Percentiles rank a stretch among this genome's conserved stretches.
Evolutionary conservation across 2,329 filamentous ascomycete genomes (phyloP).

Genomic region (Alternaria arborescens): DNA sequence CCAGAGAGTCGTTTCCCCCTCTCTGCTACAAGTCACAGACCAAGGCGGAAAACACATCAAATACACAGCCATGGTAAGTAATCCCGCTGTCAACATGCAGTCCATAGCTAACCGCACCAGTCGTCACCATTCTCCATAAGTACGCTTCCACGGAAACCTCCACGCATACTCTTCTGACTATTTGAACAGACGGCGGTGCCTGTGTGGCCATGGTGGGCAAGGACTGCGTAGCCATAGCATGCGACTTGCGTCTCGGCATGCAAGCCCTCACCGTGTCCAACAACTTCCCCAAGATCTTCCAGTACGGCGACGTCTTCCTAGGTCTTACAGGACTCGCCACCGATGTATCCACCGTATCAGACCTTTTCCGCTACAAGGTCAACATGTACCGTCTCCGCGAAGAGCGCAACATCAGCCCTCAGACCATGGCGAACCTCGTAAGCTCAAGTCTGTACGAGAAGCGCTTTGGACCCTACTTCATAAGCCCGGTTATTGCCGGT

Average conservation of each 20-base stretch:
- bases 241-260: constrained; percentile 95
- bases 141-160: constrained; percentile 54
- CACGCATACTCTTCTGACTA: constrained; percentile 19
- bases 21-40: neutral
- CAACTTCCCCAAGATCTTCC: constrained; percentile 99
- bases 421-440: constrained; percentile 96
- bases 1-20: neutral
- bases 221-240: constrained; percentile 99
- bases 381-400: constrained; percentile 99
- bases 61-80: constrained; percentile 51
- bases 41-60: constrained; percentile 15
- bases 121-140: constrained; percentile 95
- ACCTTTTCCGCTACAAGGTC: constrained; percentile 99
- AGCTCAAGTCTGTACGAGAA: constrained; percentile 86
- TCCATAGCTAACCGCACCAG: constrained; percentile 60
- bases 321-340: constrained; percentile 96
- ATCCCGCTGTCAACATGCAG: constrained; percentile 10
- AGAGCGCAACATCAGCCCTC: constrained; percentile 93
- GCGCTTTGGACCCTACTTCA: constrained; percentile 96
- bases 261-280: constrained; percentile 97
- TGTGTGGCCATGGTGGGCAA: constrained; percentile 99
- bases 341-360: constrained; percentile 91
- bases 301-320: constrained; percentile 93
- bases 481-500: constrained; percentile 92
- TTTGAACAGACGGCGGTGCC: constrained; percentile 81